Conservation (phyloP, 2,329 filamentous ascomycete species). For the Alternaria tenuissima region DNA sequence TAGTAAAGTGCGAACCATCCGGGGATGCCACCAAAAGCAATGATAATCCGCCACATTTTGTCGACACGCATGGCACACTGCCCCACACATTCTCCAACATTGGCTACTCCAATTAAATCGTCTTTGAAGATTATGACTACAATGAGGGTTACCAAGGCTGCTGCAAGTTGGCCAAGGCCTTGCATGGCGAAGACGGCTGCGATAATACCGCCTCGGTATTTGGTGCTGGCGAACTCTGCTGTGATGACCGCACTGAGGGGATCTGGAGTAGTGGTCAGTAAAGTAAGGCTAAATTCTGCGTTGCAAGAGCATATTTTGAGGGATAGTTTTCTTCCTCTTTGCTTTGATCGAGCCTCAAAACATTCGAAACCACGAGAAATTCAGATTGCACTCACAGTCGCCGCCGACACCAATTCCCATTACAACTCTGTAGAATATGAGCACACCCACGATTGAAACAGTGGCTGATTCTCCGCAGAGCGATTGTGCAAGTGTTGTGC, state of each 20-base stretch:
- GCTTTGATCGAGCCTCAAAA: too few relatives aligned
- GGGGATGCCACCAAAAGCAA: slow-evolving; percentile 82
- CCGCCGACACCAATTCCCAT: slow-evolving; percentile 50
- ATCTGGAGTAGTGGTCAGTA: slow-evolving; percentile 48
- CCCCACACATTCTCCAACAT: slow-evolving; percentile 65
- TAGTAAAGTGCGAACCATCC: slow-evolving; percentile 85
- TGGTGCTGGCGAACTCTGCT: slow-evolving; percentile 86
- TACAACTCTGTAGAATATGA: slow-evolving; percentile 53
- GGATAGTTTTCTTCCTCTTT: too few relatives aligned
- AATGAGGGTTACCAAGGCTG: slow-evolving; percentile 78
- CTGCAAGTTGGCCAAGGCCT: slow-evolving; percentile 79
- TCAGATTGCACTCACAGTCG: slow-evolving; percentile 26
- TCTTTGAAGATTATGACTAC: slow-evolving; percentile 74
- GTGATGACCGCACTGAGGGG: slow-evolving; percentile 85
- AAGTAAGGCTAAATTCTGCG: neutral
- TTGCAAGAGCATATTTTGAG: neutral
- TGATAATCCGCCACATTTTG: slow-evolving; percentile 86
- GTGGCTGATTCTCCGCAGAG: slow-evolving; percentile 47
- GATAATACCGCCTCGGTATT: slow-evolving; percentile 89
- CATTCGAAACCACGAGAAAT: too few relatives aligned
- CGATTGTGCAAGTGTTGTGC: slow-evolving; percentile 50
- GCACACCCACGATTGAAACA: slow-evolving; percentile 49
- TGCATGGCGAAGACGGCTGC: slow-evolving; percentile 88
- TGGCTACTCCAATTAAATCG: slow-evolving; percentile 63
- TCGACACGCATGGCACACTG: slow-evolving; percentile 76